Conservation (phyloP, 805 yeast genomes). For the Cyberlindnera veronae region DNA sequence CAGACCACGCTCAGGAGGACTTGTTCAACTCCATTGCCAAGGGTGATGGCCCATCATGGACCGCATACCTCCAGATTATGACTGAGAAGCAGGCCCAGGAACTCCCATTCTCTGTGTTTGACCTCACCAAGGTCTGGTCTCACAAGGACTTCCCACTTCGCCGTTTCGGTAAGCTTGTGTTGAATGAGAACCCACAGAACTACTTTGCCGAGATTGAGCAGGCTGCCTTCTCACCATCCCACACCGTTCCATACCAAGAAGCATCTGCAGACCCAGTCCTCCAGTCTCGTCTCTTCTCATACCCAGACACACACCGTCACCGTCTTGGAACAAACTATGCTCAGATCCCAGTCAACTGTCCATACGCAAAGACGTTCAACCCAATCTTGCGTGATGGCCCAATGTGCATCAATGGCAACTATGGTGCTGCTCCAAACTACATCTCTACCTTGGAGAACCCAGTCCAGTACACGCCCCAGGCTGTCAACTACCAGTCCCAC, state of each 20-base stretch:
- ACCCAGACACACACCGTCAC: slow-evolving; percentile 84
- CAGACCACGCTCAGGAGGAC: slow-evolving; percentile 80
- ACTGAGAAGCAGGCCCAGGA: slow-evolving; percentile 74
- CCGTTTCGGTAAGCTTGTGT: slow-evolving; percentile 72
- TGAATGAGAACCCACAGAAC: slow-evolving; percentile 82
- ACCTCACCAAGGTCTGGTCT: slow-evolving; percentile 91
- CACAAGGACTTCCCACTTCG: slow-evolving; percentile 83
- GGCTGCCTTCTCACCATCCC: slow-evolving; percentile 82
- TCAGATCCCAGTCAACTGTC: slow-evolving; percentile 90
- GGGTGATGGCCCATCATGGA: slow-evolving; percentile 83
- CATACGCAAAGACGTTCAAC: slow-evolving; percentile 53
- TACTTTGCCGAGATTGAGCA: slow-evolving; percentile 88
- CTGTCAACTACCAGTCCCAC: slow-evolving; percentile 45
- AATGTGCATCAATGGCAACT: slow-evolving; percentile 65
- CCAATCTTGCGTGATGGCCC: slow-evolving; percentile 86
- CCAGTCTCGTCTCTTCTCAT: slow-evolving; percentile 77
- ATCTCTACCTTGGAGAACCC: slow-evolving; percentile 45
- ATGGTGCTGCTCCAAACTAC: slow-evolving; percentile 77
- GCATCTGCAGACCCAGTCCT: slow-evolving; percentile 82
- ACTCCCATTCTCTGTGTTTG: slow-evolving; percentile 79
- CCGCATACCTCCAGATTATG: slow-evolving; percentile 82
- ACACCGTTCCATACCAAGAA: slow-evolving; percentile 81
- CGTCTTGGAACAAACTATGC: slow-evolving; percentile 71
- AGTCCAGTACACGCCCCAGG: slow-evolving; percentile 26
- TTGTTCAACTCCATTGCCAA: slow-evolving; percentile 72